A percentile compares a stretch with the other conserved stretches of the same genome.
Evolutionary conservation across 2,329 filamentous ascomycete genomes (phyloP).

Genomic region (Pseudofabraea citricarpa): DNA sequence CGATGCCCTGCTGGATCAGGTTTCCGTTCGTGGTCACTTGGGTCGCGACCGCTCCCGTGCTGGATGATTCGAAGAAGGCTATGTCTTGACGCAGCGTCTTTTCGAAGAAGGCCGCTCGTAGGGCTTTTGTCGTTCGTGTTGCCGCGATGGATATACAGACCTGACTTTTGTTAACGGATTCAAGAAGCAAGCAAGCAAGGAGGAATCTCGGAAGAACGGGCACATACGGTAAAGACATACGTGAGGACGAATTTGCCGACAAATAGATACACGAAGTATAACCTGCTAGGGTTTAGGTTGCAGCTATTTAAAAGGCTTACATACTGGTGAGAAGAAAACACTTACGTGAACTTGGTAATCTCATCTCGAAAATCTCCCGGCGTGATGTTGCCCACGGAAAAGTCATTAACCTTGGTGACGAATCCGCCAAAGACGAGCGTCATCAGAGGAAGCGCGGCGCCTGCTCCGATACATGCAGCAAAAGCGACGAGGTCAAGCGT

Average conservation of each 20-base stretch:
- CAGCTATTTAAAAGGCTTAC: slow-evolving; percentile 1
- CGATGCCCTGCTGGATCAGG: slow-evolving; percentile 35
- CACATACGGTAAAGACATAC: slow-evolving; percentile 33
- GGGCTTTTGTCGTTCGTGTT: slow-evolving; percentile 35
- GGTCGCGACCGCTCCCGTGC: slow-evolving; percentile 37
- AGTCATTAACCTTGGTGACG: slow-evolving; percentile 19
- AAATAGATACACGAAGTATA: slow-evolving; percentile 47
- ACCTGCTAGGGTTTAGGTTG: neutral
- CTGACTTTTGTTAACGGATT: neutral
- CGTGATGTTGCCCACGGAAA: slow-evolving; percentile 15
- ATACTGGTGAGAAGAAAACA: neutral
- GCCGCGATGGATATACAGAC: slow-evolving; percentile 36
- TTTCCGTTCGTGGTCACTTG: slow-evolving; percentile 45
- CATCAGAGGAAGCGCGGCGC: slow-evolving; percentile 42
- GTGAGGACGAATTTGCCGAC: slow-evolving; percentile 42
- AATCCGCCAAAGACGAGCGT: slow-evolving; percentile 37
- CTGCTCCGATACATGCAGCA: slow-evolving; percentile 29
- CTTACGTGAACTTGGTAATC: slow-evolving; percentile 9
- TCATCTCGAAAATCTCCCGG: slow-evolving; percentile 27
- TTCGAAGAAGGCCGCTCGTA: slow-evolving; percentile 11
- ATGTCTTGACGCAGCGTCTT: slow-evolving; percentile 44
- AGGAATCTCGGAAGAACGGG: neutral
- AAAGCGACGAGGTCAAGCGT: neutral
- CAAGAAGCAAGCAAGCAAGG: neutral
- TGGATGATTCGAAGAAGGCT: slow-evolving; percentile 46